Conservation (phyloP, 805 yeast genomes). For the Vanderwaltozyma yarrowii region DNA sequence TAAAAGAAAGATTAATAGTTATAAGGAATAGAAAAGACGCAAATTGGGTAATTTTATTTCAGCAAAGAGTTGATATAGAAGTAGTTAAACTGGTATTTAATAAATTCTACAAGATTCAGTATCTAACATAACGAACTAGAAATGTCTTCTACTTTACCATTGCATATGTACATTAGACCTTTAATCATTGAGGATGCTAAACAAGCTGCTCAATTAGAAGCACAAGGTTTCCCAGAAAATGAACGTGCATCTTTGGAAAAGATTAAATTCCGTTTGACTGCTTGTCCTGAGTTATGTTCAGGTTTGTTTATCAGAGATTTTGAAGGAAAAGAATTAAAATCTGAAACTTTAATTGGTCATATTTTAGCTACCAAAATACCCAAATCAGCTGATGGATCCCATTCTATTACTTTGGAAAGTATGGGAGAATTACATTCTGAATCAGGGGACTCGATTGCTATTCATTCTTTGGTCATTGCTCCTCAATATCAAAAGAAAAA, state of each 20-base stretch:
- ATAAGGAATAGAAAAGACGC: too few species aligned
- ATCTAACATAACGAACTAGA: not conserved
- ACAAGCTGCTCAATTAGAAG: constrained; percentile 52
- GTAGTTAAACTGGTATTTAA: too few species aligned
- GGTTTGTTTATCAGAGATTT: constrained; percentile 78
- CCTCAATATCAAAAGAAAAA: constrained; percentile 73
- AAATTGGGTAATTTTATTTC: too few species aligned
- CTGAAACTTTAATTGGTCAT: constrained; percentile 64
- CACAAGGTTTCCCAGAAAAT: constrained; percentile 52
- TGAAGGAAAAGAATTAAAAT: constrained; percentile 31
- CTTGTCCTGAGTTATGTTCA: constrained; percentile 83
- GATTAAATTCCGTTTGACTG: constrained; percentile 56
- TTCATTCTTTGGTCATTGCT: constrained; percentile 72
- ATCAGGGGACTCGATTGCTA: constrained; percentile 59
- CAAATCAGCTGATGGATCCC: constrained; percentile 1
- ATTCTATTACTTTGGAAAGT: constrained; percentile 21
- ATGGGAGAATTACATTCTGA: constrained; percentile 53
- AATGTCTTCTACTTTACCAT: constrained; percentile 37
- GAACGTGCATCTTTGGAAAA: constrained; percentile 64
- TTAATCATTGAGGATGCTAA: constrained; percentile 63
- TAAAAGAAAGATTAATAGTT: too few species aligned
- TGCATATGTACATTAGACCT: constrained; percentile 64
- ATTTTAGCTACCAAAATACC: constrained; percentile 65
- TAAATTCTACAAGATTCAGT: too few species aligned
- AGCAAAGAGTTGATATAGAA: too few species aligned